These are phyloP conservation scores for Scheffersomyces titani DNA, from an alignment of 1,139 yeast species.

Conservation along the genomic window DNA sequence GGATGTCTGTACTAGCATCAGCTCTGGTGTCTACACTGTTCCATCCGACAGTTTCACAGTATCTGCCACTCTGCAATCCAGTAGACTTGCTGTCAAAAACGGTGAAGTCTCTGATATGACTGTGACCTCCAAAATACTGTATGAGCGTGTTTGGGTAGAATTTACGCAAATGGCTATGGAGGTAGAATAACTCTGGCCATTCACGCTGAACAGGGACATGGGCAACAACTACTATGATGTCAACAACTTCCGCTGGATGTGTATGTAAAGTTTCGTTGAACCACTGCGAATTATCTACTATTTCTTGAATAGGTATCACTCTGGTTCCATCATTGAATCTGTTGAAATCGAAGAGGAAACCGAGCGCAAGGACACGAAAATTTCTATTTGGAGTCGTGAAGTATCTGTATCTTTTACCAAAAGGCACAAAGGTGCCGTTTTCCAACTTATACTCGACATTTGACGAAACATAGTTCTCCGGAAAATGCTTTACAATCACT, in stretches of 20 bases:
- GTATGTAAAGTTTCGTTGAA: constrained; percentile 52
- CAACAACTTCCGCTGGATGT: constrained; percentile 51
- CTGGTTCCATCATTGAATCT: constrained; percentile 60
- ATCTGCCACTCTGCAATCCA: constrained; percentile 88
- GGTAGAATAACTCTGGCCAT: constrained; percentile 55
- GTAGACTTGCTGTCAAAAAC: constrained; percentile 67
- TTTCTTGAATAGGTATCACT: constrained; percentile 64
- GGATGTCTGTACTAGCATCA: constrained; percentile 12
- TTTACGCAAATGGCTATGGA: constrained; percentile 57
- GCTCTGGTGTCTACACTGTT: constrained; percentile 51
- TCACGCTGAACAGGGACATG: constrained; percentile 72
- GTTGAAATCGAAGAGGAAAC: constrained; percentile 77
- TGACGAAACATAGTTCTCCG: constrained; percentile 70
- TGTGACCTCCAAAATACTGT: constrained; percentile 93
- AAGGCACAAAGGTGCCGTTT: constrained; percentile 54
- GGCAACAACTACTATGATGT: constrained; percentile 69
- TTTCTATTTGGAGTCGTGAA: constrained; percentile 61
- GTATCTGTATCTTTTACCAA: constrained; percentile 68
- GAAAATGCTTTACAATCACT: constrained; percentile 55
- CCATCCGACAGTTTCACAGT: constrained; percentile 92
- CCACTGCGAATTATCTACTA: constrained; percentile 59
- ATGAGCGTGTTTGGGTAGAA: constrained; percentile 64
- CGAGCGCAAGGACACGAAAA: constrained; percentile 63
- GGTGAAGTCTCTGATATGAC: constrained; percentile 85
- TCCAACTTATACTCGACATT: constrained; percentile 70